A percentile compares a stretch with the other conserved stretches of the same genome.
These are phyloP conservation scores for Saturnispora bothae DNA, from an alignment of 805 yeast genomes.

Conservation along the genomic window DNA sequence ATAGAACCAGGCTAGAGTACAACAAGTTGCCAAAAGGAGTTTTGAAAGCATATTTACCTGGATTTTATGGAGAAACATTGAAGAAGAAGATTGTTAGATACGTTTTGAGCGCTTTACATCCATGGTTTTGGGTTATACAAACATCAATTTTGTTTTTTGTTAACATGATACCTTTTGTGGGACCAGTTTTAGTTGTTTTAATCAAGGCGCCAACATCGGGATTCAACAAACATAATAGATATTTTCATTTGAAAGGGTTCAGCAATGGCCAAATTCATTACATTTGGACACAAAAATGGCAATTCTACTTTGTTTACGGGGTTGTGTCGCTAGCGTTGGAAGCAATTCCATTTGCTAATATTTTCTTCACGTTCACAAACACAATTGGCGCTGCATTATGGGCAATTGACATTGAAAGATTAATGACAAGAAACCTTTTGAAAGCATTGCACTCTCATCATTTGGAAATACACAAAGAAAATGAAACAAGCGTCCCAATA, in stretches of 20 bases:
- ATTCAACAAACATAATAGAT: conserved; percentile 40
- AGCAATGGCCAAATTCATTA: conserved; percentile 31
- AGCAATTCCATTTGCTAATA: conserved; percentile 41
- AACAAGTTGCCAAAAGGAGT: conserved; percentile 19
- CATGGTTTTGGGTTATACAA: conserved; percentile 33
- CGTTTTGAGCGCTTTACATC: conserved; percentile 15
- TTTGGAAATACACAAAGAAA: neutral
- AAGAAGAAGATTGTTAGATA: conserved; percentile 16
- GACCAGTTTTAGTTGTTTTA: conserved; percentile 43
- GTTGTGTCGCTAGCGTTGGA: conserved; percentile 41
- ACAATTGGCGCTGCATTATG: conserved; percentile 56
- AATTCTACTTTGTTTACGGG: conserved; percentile 39
- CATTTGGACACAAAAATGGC: conserved; percentile 27
- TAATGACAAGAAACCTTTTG: neutral
- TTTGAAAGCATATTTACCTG: conserved; percentile 16
- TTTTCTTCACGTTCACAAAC: conserved; percentile 48
- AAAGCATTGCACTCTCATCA: neutral
- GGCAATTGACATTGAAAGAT: conserved; percentile 35
- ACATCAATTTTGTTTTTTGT: conserved; percentile 29
- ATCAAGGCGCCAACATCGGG: conserved; percentile 48
- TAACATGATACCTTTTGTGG: conserved; percentile 45
- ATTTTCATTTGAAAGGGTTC: conserved; percentile 46
- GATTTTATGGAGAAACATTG: conserved; percentile 22
- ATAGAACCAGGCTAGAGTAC: conserved; percentile 16
- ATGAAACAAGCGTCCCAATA: neutral